These are phyloP conservation scores for Xylaria longipes DNA, from an alignment of 495 filamentous ascomycete species.

Conservation along the genomic window DNA sequence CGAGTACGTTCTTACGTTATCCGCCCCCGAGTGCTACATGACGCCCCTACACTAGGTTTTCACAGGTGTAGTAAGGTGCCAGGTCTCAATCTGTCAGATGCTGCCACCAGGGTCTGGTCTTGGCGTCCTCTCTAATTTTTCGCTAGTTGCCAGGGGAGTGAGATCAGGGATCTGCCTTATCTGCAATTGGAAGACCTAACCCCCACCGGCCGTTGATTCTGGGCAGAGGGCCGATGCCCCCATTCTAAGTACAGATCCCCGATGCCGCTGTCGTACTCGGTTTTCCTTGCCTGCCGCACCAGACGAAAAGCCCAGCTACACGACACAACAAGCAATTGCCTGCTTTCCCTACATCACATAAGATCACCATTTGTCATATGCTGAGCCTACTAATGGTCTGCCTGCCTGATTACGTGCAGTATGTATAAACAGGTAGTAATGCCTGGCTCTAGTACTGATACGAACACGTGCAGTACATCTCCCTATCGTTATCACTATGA, in stretches of 20 bases:
- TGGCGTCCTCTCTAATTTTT: not conserved
- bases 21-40: slow-evolving; percentile 6
- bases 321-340: slow-evolving; percentile 2
- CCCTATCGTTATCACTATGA: not conserved
- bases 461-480: slow-evolving; percentile 2
- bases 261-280: slow-evolving; percentile 22
- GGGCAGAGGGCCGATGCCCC: not conserved
- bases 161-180: slow-evolving; percentile 20
- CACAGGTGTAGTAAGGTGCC: slow-evolving; percentile 16
- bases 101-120: slow-evolving; percentile 16
- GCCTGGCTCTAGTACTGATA: not conserved
- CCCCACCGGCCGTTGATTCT: not conserved
- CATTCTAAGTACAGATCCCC: slow-evolving; percentile 10
- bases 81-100: slow-evolving; percentile 18
- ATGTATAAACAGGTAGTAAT: not conserved
- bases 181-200: not conserved
- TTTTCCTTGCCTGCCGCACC: slow-evolving; percentile 23
- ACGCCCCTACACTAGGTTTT: not conserved
- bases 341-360: not conserved
- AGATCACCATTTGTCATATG: slow-evolving; percentile 17
- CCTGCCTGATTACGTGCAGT: not conserved
- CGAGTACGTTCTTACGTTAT: slow-evolving; percentile 17
- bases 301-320: not conserved
- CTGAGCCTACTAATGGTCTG: not conserved
- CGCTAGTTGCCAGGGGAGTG: not conserved